Evolutionary conservation across 768 basidiomycete species (phyloP), one percentile per base, ranked within the genome.

Genomic region (Podaxis rugospora): DNA sequence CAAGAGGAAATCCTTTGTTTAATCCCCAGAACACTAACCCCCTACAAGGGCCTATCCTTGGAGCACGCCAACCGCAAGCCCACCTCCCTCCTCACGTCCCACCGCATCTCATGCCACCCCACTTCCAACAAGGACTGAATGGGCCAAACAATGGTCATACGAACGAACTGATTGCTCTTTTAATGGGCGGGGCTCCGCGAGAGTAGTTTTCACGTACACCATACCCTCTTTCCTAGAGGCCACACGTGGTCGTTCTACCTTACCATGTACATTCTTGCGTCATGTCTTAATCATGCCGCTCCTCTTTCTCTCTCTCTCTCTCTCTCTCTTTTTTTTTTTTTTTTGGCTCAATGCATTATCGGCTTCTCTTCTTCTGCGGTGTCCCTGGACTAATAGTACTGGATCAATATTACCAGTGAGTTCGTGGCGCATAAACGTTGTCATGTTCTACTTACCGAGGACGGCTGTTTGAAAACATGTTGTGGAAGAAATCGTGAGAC

Each of bases 161-260:
- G 47, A 87, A 89, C 63, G 91, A 93, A 69, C 75, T 93, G 65
- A 92, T 93, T 87, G 85, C 91, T 49, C 79, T 93, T 62, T 81
- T 93, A 63, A 87, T 93, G 89, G 88, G 86, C 56, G 88, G 87
- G 58, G 67, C 75, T 57, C 86, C 83, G 65, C 78, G 89, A 72
- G 88, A 91, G 66, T 91, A 75, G 85, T 40, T 58, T 49, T 14
- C 52, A 53, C 51, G 18, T 18, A 44, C 7, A 36, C 16, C 57
- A 37, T 49, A 36, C 32, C 23, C 36, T 14, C 44, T 52, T 53
- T 62, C 28, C 28, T 32, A 9, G 32, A 32, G 32, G 32, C 32
- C 32, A 32, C 32, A 32, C 32, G 32, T 32, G 32, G 32, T 32
- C 6, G 32, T 32, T 32, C 44, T 37, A 23, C 46, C 32, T 36